These are phyloP conservation scores for Dioszegia hungarica DNA, from an alignment of 768 basidiomycete genomes.

Conservation along the genomic window DNA sequence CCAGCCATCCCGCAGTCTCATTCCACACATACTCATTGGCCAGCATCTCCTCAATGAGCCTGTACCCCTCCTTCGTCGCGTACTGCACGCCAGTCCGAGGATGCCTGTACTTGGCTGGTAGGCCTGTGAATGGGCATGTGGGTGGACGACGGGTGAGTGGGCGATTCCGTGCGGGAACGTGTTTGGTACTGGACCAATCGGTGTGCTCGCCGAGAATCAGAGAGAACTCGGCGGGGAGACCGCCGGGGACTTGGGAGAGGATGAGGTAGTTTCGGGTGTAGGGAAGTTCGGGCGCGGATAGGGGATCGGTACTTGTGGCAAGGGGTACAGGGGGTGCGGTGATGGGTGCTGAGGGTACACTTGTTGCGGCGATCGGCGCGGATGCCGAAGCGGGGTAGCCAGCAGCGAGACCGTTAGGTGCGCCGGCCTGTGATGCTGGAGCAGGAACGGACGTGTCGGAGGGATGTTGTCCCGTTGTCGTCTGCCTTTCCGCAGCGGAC, in stretches of 20 bases:
- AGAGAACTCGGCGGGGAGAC: slow-evolving; percentile 60
- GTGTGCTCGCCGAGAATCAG: slow-evolving; percentile 82
- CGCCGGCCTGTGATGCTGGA: too few species aligned
- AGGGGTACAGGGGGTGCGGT: neutral
- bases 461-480: too few species aligned
- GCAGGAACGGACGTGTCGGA: too few species aligned
- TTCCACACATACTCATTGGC: slow-evolving; percentile 35
- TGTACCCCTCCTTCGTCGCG: slow-evolving; percentile 64
- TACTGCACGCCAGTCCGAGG: slow-evolving; percentile 75
- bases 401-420: too few species aligned
- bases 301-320: neutral
- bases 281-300: slow-evolving; percentile 5
- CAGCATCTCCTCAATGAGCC: slow-evolving; percentile 55
- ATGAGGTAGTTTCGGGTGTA: slow-evolving; percentile 46
- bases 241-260: slow-evolving; percentile 42
- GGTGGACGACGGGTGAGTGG: slow-evolving; percentile 61
- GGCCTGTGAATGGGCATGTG: slow-evolving; percentile 73
- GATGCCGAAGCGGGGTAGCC: too few species aligned
- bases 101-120: slow-evolving; percentile 70
- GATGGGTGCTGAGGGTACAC: neutral
- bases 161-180: neutral
- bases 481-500: too few species aligned
- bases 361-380: too few species aligned
- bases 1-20: slow-evolving; percentile 40
- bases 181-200: slow-evolving; percentile 52